Percentiles rank a stretch among this genome's conserved stretches.
Conservation (phyloP, 169 alveolate genomes). For the Cardiosporidium cionae region DNA sequence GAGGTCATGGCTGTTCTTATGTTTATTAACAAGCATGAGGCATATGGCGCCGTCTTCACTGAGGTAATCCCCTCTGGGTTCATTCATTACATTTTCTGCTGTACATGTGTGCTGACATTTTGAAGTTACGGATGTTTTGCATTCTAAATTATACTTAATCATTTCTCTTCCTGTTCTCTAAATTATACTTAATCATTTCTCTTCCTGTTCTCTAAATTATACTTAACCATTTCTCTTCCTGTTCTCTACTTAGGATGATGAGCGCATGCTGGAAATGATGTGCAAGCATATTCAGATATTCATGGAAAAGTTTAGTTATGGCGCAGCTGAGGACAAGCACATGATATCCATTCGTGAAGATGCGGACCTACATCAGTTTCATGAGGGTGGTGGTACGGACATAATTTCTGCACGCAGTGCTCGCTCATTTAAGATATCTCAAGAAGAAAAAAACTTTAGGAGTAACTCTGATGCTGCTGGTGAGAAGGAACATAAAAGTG, state of each 20-base stretch:
- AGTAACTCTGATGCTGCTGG: too few relatives aligned
- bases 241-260: constrained; percentile 1
- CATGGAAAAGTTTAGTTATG: constrained; percentile 24
- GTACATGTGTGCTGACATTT: neutral
- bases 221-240: too few relatives aligned
- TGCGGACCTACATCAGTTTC: neutral
- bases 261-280: constrained; percentile 14
- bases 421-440: too few relatives aligned
- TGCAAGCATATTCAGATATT: constrained; percentile 9
- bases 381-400: neutral
- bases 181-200: too few relatives aligned
- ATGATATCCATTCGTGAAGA: constrained; percentile 3
- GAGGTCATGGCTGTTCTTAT: neutral
- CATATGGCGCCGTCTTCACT: neutral
- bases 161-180: neutral
- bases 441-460: too few relatives aligned
- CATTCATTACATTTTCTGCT: neutral
- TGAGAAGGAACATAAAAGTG: too few relatives aligned
- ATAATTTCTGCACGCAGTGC: too few relatives aligned
- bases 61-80: neutral
- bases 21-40: constrained; percentile 1
- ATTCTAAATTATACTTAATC: neutral
- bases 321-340: constrained; percentile 3
- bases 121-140: neutral
- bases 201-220: too few relatives aligned